phyloP scores from a whole-genome alignment of 2,329 filamentous ascomycete species.

The Anthostomella pinea region DNA sequence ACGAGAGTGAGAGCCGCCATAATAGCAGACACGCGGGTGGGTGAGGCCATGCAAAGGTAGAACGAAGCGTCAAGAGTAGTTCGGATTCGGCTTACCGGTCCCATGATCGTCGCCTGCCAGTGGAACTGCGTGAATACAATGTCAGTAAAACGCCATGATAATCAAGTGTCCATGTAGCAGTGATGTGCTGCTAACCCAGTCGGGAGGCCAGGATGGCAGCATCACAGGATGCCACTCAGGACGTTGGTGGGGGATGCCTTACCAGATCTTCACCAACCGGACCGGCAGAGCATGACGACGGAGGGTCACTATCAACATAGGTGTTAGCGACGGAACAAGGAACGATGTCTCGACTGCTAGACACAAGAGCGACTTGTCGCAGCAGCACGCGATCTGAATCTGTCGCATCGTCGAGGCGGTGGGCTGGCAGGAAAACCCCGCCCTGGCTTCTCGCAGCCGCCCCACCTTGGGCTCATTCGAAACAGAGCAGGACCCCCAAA shows the following conservation, averaged over 20 bases:
- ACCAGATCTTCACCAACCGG: conserved; percentile 97
- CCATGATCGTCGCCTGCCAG: conserved; percentile 99
- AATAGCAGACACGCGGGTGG: too few species aligned
- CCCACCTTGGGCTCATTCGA: conserved; percentile 28
- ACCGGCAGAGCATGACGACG: conserved; percentile 96
- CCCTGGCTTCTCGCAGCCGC: conserved; percentile 18
- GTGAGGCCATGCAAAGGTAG: background rate
- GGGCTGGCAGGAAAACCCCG: conserved; percentile 21
- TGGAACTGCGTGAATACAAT: conserved; percentile 68
- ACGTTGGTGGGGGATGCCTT: conserved; percentile 37
- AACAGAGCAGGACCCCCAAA: conserved; percentile 15
- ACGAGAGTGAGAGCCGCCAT: too few species aligned
- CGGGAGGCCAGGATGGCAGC: too few species aligned
- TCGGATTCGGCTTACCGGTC: conserved; percentile 72
- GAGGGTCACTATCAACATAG: conserved; percentile 82
- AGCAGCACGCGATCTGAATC: too few species aligned
- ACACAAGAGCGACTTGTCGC: too few species aligned
- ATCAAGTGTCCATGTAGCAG: conserved; percentile 25
- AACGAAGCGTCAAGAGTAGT: conserved; percentile 22
- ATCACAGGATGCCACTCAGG: too few species aligned
- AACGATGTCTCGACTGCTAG: too few species aligned
- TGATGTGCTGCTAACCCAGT: too few species aligned
- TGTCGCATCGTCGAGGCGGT: background rate
- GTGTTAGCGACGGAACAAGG: too few species aligned
- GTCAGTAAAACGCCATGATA: conserved; percentile 30